Conservation (phyloP, 306 rosid genomes). For the Fragaria ananassa region DNA sequence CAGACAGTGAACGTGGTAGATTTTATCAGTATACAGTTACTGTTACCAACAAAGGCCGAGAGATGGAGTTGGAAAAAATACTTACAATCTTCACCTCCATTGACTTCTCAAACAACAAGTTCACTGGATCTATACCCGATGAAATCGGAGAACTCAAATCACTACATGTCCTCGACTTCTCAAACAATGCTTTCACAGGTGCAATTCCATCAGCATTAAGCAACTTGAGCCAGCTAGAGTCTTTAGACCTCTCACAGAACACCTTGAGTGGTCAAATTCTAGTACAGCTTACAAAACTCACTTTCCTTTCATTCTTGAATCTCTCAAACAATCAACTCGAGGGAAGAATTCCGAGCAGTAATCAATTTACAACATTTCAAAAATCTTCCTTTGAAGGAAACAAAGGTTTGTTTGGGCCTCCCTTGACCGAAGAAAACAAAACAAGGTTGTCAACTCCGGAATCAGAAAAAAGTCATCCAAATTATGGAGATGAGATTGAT, state of each 20-base stretch:
- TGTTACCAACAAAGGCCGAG: conserved; percentile 22
- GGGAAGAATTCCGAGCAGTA: background rate
- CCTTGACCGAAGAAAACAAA: background rate
- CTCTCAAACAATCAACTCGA: conserved; percentile 30
- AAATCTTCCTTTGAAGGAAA: conserved; percentile 12
- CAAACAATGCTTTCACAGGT: conserved; percentile 24
- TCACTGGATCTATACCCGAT: conserved; percentile 20
- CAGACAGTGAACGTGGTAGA: rapidly evolving
- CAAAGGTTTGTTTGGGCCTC: conserved; percentile 28
- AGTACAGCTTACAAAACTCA: background rate
- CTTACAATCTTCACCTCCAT: conserved; percentile 28
- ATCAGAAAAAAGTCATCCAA: background rate
- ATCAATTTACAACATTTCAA: conserved; percentile 20
- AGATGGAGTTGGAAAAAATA: conserved; percentile 23
- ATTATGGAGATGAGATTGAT: background rate
- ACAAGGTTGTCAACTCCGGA: background rate
- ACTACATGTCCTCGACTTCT: conserved; percentile 31
- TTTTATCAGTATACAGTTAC: conserved; percentile 25
- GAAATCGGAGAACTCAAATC: conserved; percentile 12
- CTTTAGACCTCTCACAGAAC: conserved; percentile 39
- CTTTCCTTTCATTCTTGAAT: conserved; percentile 24
- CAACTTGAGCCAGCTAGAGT: conserved; percentile 26
- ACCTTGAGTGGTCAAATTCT: conserved; percentile 23
- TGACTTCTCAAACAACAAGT: conserved; percentile 27
- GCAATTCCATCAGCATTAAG: conserved; percentile 20